phyloP scores from a whole-genome alignment of 2,329 filamentous ascomycete species.

The Pyrenochaeta sp. region DNA sequence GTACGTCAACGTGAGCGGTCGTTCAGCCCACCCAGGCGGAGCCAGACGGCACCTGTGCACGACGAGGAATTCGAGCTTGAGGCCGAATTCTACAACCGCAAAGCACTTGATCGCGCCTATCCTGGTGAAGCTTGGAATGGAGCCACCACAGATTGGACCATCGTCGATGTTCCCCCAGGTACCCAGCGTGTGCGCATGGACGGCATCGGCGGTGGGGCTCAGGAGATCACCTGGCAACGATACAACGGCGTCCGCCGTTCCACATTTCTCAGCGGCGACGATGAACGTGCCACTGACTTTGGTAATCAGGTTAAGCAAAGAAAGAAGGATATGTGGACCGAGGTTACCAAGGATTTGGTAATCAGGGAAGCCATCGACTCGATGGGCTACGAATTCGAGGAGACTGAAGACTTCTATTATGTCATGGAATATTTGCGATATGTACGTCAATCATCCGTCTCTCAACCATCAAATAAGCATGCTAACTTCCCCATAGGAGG shows the following conservation, averaged over 20 bases:
- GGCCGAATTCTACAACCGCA: conserved; percentile 70
- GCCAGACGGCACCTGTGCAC: conserved; percentile 30
- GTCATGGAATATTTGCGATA: conserved; percentile 89
- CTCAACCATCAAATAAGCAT: not conserved
- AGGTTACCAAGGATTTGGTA: conserved; percentile 93
- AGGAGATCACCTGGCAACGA: conserved; percentile 79
- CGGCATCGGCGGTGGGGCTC: conserved; percentile 74
- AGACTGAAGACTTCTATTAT: conserved; percentile 89
- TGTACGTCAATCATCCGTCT: conserved; percentile 63
- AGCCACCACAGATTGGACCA: conserved; percentile 77
- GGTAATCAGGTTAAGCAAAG: conserved; percentile 49
- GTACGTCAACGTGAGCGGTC: conserved; percentile 49
- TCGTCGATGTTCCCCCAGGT: conserved; percentile 84
- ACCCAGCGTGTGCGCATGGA: conserved; percentile 85
- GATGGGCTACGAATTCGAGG: conserved; percentile 86
- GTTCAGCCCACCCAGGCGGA: conserved; percentile 55
- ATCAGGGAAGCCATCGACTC: conserved; percentile 85
- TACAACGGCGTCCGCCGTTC: conserved; percentile 80
- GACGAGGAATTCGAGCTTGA: conserved; percentile 61
- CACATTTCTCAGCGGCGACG: conserved; percentile 74
- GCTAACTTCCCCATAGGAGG: conserved; percentile 66
- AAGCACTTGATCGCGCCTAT: conserved; percentile 71
- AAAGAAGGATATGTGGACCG: conserved; percentile 79
- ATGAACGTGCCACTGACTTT: conserved; percentile 57
- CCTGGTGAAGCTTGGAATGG: conserved; percentile 78